Percentiles rank a stretch among this genome's conserved stretches.
Evolutionary conservation across 1,139 yeast species (phyloP).

Genomic region (Nematodospora anomalae): DNA sequence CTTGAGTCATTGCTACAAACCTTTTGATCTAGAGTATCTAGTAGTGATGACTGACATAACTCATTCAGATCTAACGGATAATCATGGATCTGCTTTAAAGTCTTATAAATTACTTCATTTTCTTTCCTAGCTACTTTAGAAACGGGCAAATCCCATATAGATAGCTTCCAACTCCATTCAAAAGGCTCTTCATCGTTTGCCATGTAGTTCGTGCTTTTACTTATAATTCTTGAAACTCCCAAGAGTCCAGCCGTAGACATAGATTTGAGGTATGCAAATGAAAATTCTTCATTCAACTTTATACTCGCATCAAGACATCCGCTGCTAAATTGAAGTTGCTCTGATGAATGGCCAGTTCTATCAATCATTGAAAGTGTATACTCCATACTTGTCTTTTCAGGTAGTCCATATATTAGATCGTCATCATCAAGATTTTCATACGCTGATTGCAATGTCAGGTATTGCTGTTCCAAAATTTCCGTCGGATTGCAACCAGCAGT

Average conservation of each 20-base stretch:
- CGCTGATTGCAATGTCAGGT: slow-evolving; percentile 21
- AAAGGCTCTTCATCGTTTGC: slow-evolving; percentile 15
- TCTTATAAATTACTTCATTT: slow-evolving; percentile 47
- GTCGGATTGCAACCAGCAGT: slow-evolving; percentile 5
- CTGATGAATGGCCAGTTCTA: slow-evolving; percentile 34
- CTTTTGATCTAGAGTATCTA: slow-evolving; percentile 19
- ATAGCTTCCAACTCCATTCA: slow-evolving; percentile 70
- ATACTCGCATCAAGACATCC: slow-evolving; percentile 54
- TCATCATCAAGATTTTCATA: slow-evolving; percentile 57
- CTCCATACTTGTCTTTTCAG: slow-evolving; percentile 52
- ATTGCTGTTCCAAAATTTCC: slow-evolving; percentile 13
- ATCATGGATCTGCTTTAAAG: slow-evolving; percentile 44
- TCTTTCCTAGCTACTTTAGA: slow-evolving; percentile 31
- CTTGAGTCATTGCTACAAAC: slow-evolving; percentile 12
- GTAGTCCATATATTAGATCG: slow-evolving; percentile 65
- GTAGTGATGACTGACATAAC: slow-evolving; percentile 21
- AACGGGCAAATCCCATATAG: slow-evolving; percentile 66
- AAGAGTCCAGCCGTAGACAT: slow-evolving; percentile 47
- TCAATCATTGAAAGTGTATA: slow-evolving; percentile 49
- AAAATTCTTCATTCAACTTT: slow-evolving; percentile 17
- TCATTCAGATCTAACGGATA: slow-evolving; percentile 18
- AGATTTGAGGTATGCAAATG: slow-evolving; percentile 29
- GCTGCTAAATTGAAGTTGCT: slow-evolving; percentile 52
- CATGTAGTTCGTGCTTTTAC: slow-evolving; percentile 15
- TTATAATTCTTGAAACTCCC: slow-evolving; percentile 46